Base-by-base conservation (phyloP, 164 flowering plant species). In the Sextonia rubra region DNA sequence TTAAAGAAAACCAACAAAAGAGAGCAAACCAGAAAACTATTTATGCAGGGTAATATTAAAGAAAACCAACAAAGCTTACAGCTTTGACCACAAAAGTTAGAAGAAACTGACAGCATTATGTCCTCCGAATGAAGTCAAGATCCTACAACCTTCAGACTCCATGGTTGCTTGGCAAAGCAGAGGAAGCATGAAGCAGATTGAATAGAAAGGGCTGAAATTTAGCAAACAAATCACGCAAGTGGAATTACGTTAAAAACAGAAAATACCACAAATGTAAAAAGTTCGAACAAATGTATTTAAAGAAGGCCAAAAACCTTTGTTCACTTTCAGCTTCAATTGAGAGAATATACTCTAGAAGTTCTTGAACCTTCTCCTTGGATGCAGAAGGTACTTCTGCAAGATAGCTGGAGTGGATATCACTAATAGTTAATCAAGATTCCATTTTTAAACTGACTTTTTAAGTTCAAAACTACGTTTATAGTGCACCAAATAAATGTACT, bases 121-220 rank as follows among this genome's bases (percentile, higher is more conserved):
- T 24, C 91, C 94, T 75, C 92, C 89, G 69, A 81, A 76, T 49
- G 85, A 85, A 65, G 76, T 84, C 77, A 92, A 75, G 62, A 74
- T 64, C 71, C 77, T 82, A 65, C 93, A 93, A 78, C 94, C 97
- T 76, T 85, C 90, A 75, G 70, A 15, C 69, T 85, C 72, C 92
- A 87, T 88, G 62, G 99, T 94, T 71, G 84, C 80, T 85, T 94
- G 99, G 81, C 97, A 90, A 65, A 94, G 77, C 90, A 90, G 74
- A 55, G 97, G 99, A 78, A 94, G 97, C 85, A 94, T 71, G 81
- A 94, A 94, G 83, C 92, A 85, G 61, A 84, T 69, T 1, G 97
- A 88, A 74, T 82, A 77, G 71, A 88, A 94, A 30, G 97, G 91
- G 64, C 97, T 94, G 91, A 47, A 73, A 82, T 73, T 66, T 15